Evolutionary conservation across 768 basidiomycete species (phyloP), one percentile per base, ranked within the genome.

Genomic region (Amanita fuliginea): DNA sequence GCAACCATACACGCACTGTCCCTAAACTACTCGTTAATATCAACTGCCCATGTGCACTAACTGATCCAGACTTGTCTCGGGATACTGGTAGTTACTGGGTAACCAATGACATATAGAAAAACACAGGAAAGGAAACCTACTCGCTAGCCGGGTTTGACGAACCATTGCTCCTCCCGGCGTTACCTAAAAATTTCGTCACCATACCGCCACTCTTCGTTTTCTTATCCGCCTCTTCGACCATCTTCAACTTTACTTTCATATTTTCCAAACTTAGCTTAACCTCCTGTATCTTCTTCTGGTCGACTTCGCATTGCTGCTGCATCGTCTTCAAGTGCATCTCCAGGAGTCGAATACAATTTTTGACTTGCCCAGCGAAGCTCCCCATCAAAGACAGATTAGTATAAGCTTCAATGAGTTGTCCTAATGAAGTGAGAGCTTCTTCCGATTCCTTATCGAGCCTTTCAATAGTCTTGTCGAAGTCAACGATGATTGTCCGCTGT

Each of bases 301-400:
- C 46, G 9, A 30, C 30, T 21, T 18, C 13, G 9, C 26, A 16
- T 8, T 28, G 22, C 8, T 24, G 36, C 11, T 21, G 34, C 46
- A 47, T 47, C 9, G 46, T 19, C 22, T 22, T 35, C 22, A 47
- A 37, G 22, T 37, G 36, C n/a, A 24, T 22, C 46, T 47, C 46
- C 30, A 47, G 2, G 9, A 47, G 16, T 9, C 33, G 34, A 21
- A 47, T 35, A 9, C 34, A 36, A 10, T 47, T 47, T 19, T 22
- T 11, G 46, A 47, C 46, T 26, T 47, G 46, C 7, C 46, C 46
- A 4, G 46, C 46, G n/a, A 47, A 47, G 35, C 46, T 47, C 7
- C 46, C 46, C 18, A 35, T 37, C 10, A 47, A 21, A 19, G 46
- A 47, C 16, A 47, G 22, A 9, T 14, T 47, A 11, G 46, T 18